These are phyloP conservation scores for Panicum virgatum DNA, from an alignment of 202 grass and related monocot genomes.

Conservation along the genomic window DNA sequence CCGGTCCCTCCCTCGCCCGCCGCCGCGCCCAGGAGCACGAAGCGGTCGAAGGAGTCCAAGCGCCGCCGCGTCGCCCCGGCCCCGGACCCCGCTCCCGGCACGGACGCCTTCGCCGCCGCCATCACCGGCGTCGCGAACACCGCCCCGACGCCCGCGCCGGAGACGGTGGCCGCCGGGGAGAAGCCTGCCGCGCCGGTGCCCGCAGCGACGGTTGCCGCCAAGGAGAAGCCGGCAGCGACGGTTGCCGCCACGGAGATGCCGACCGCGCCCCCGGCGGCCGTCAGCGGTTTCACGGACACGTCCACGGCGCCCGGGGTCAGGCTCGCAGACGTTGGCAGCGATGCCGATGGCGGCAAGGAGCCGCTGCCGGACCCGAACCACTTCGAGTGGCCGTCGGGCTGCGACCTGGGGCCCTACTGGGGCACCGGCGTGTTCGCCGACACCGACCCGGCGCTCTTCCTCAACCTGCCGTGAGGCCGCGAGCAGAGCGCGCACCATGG, in stretches of 20 bases:
- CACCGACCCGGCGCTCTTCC: slow-evolving; percentile 47
- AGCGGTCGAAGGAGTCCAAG: slow-evolving; percentile 46
- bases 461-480: slow-evolving; percentile 36
- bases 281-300: not conserved
- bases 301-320: slow-evolving; percentile 10
- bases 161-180: not conserved
- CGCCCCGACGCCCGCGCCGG: not conserved
- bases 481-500: not conserved
- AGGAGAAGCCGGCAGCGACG: not conserved
- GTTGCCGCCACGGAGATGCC: not conserved
- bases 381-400: slow-evolving; percentile 61
- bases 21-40: slow-evolving; percentile 9
- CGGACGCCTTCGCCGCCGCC: not conserved
- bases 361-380: not conserved
- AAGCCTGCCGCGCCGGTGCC: not conserved
- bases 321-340: not conserved
- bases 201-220: not conserved
- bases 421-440: slow-evolving; percentile 37
- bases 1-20: not conserved
- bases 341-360: slow-evolving; percentile 20
- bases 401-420: slow-evolving; percentile 53
- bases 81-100: not conserved
- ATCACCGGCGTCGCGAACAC: not conserved
- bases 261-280: not conserved
- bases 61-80: slow-evolving; percentile 28